Evolutionary conservation across 345 rosid genomes (phyloP), one percentile per base, ranked within the genome.

Genomic region (Syzygium aromaticum): DNA sequence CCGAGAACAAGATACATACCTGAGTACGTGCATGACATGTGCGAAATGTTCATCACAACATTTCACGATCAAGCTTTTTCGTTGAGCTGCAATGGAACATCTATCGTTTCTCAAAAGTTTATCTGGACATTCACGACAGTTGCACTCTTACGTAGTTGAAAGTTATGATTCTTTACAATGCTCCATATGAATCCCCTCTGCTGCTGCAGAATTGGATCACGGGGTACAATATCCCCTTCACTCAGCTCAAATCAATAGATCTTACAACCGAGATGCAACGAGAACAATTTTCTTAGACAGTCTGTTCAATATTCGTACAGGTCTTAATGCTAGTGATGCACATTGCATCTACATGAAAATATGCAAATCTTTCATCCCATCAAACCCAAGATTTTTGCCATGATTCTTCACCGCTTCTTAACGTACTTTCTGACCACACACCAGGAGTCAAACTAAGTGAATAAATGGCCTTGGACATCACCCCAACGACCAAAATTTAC

Each of bases 91-190:
- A 73, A 33, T 73, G 11, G 27, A 73, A 67, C 25, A 67, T 67
- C 1, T 67, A 67, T 67, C 80, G 4, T 67, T 67, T 33, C 11
- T 17, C 2, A 67, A 67, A 67, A 16, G 38, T 4, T 17, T 17
- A 15, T n/a, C 6, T 8, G 19, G 0, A 22, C 2, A 67, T 33
- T 17, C 22, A 59, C 15, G 16, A 11, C 0, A 0, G 3, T 17
- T 11, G 7, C 2, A 1, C 14, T 33, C 3, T 67, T 67, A 67
- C 19, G 19, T 5, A 33, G 3, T 33, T 9, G 25, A 67, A 73
- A 38, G 49, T 38, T 21, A 19, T 19, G 10, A 73, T 73, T 38
- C 27, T 9, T 38, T 73, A 38, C 12, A 57, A 57, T 25, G n/a
- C 49, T 73, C 25, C 40, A 2, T 9, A 5, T 0, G 80, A 19